Base-by-base conservation (phyloP, 2,329 filamentous ascomycete genomes). In the Leptodontidium sp. region DNA sequence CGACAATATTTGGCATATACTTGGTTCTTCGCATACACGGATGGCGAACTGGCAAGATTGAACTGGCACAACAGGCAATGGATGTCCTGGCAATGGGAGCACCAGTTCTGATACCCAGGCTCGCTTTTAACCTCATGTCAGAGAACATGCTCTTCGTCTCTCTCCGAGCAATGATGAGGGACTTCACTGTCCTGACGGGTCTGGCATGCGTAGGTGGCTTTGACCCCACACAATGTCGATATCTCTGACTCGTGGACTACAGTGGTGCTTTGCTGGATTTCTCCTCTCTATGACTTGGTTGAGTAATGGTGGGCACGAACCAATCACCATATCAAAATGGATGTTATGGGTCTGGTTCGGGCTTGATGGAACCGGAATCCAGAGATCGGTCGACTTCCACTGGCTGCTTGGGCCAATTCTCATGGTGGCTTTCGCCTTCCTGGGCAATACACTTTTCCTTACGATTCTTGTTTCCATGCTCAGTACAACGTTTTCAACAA, bases 261-360 rank as follows among this genome's bases (percentile, higher is more conserved):
- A 63, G 61, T 97, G 93, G 93, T 95, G 92, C 77, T 96, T 96
- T 77, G 87, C 88, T 55, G 93, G 93, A 3, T 96, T 97, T 79
- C 79, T 96, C 64, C 83, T 97, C 57, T 92, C 92, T 29, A 86
- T 97, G 78, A 85, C 90, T 45, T 96, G 93, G 93, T 87, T 97
- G 9, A 88, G 89, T 68, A 86, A 91, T 72, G 89, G 88, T 24
- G 79, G 81, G 0, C 88, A 91, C 64, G 82, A 86, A 63, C 80
- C 90, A 4, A 81, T 91, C 80, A 92, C 90, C 1, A 94, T 96
- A 70, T 89, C 89, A 55, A 94, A 94, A 79, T 97, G 93, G 93
- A 95, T 97, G 92, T 86, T 96, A 1, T 96, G 92, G 86, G 94
- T 97, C 72, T 97, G 93, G 93, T 96, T 97, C 76, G 93, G 93